Evolutionary conservation across 1,284 basidiomycete genomes (phyloP).

Genomic region (Malassezia globosa): DNA sequence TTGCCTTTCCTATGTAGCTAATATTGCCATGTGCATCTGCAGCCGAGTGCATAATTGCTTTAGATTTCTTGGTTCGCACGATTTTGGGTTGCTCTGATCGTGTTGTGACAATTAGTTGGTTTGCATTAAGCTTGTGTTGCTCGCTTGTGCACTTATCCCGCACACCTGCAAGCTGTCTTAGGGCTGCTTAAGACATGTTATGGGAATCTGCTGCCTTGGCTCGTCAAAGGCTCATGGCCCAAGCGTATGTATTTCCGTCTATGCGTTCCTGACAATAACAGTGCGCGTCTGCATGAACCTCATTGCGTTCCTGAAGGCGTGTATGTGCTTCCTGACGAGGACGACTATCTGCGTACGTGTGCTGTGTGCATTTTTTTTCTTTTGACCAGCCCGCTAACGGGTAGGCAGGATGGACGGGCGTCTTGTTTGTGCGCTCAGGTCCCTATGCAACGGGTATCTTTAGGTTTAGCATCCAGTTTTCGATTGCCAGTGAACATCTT

Average conservation of each 20-base stretch:
- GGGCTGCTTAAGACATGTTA: not conserved
- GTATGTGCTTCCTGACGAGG: slow-evolving; percentile 6
- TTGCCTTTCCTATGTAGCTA: too few species aligned
- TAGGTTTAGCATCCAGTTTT: slow-evolving; percentile 14
- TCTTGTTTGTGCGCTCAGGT: slow-evolving; percentile 9
- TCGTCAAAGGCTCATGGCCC: not conserved
- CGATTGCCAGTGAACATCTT: not conserved
- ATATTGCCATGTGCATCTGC: too few species aligned
- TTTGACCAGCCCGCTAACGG: not conserved
- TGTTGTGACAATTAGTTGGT: too few species aligned
- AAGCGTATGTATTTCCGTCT: not conserved
- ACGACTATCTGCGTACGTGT: slow-evolving; percentile 13
- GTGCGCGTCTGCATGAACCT: not conserved
- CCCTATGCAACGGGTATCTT: slow-evolving; percentile 11
- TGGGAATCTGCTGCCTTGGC: not conserved
- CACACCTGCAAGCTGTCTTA: too few species aligned
- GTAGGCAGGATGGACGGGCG: slow-evolving; percentile 10
- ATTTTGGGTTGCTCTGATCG: too few species aligned
- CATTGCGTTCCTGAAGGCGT: slow-evolving; percentile 6
- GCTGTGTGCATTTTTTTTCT: not conserved
- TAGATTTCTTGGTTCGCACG: too few species aligned
- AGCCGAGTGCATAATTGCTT: too few species aligned
- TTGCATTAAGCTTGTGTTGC: too few species aligned
- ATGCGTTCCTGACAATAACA: not conserved
- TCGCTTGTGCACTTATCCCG: too few species aligned